Percentiles rank a stretch among this genome's conserved stretches.
phyloP scores from a whole-genome alignment of 169 alveolate genomes.

The Cryptosporidium parvum region DNA sequence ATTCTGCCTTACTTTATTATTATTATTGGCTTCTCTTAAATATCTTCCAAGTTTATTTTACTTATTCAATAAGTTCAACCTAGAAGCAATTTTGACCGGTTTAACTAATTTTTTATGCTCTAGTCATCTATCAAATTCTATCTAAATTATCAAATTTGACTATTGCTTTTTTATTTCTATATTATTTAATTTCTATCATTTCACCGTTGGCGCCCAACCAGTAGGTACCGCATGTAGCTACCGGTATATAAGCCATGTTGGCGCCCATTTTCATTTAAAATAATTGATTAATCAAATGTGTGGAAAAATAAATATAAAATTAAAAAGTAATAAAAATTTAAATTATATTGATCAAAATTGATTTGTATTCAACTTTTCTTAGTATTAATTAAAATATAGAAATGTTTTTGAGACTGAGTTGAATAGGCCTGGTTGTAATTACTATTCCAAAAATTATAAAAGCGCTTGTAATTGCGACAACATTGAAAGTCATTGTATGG shows the following conservation, averaged over 20 bases:
- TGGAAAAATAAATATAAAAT: background rate
- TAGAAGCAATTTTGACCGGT: slow-evolving; percentile 5
- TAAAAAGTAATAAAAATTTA: no score
- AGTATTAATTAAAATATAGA: no score
- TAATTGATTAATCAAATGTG: background rate
- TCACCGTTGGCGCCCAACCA: slow-evolving; percentile 9
- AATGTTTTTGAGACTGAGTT: slow-evolving; percentile 9
- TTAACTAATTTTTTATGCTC: background rate
- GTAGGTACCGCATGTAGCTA: slow-evolving; percentile 28
- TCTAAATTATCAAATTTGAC: slow-evolving; percentile 5
- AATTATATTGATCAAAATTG: background rate
- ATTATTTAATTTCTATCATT: background rate
- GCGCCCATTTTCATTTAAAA: background rate
- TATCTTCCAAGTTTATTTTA: background rate
- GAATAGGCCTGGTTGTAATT: slow-evolving; percentile 26
- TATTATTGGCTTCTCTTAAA: background rate
- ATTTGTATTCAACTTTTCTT: background rate
- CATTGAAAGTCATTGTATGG: slow-evolving; percentile 53
- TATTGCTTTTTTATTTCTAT: background rate
- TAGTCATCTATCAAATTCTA: slow-evolving; percentile 4
- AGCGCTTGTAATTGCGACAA: slow-evolving; percentile 56
- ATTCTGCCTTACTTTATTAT: background rate
- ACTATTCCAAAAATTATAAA: slow-evolving; percentile 49
- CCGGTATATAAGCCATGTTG: background rate
- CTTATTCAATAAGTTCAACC: background rate